Percentiles rank a stretch among this genome's conserved stretches.
phyloP scores from a whole-genome alignment of 176 grass and related monocot genomes.

The Saccharum officinarum region DNA sequence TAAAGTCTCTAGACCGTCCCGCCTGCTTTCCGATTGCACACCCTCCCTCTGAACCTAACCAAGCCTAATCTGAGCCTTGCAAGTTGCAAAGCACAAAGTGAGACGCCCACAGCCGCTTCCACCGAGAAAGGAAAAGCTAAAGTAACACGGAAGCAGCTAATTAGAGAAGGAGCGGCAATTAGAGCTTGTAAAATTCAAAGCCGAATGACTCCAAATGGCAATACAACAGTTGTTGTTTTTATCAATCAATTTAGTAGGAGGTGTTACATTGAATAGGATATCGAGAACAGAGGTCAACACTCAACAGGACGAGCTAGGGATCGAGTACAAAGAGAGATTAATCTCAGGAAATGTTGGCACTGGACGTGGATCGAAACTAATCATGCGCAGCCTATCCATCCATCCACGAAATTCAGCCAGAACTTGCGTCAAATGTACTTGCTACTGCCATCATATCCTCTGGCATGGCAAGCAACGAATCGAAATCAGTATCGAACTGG shows the following conservation, averaged over 20 bases:
- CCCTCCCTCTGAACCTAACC: background rate
- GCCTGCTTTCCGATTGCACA: background rate
- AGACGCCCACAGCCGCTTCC: slow-evolving; percentile 1
- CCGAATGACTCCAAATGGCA: background rate
- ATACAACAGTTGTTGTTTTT: background rate
- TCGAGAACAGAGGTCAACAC: slow-evolving; percentile 2
- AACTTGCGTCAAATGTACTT: background rate
- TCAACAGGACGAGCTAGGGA: background rate
- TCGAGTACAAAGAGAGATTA: background rate
- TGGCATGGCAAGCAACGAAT: background rate
- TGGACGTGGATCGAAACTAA: background rate
- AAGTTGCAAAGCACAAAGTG: slow-evolving; percentile 9
- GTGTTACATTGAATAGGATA: slow-evolving; percentile 1
- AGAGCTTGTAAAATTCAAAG: background rate
- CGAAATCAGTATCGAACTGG: background rate
- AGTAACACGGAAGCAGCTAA: background rate
- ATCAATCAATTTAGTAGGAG: slow-evolving; percentile 2
- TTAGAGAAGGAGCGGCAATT: background rate
- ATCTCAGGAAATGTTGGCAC: background rate
- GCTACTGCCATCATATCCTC: background rate
- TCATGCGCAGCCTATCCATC: background rate
- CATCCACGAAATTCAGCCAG: background rate
- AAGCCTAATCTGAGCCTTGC: background rate
- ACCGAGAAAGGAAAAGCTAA: background rate
- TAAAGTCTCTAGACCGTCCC: background rate